phyloP scores from a whole-genome alignment of 177 flowering plant genomes.

The Vitis hybrid region DNA sequence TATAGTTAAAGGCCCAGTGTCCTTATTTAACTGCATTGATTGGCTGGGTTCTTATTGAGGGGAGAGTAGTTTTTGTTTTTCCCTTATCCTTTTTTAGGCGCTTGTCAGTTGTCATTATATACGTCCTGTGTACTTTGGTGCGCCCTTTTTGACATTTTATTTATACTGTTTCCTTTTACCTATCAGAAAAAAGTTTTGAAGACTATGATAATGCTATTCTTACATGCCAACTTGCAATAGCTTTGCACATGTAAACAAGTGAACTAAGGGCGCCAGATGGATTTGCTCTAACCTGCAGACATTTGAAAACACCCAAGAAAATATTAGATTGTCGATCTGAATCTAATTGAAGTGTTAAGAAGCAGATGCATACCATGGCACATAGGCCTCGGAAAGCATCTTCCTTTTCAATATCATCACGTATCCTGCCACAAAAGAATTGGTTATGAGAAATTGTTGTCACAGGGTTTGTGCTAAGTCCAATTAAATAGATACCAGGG shows the following conservation, averaged over 20 bases:
- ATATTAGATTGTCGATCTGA: background rate
- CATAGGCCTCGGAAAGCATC: slow-evolving; percentile 98
- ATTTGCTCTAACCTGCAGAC: slow-evolving; percentile 78
- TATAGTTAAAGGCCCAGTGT: too few relatives aligned
- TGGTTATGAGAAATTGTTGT: slow-evolving; percentile 1
- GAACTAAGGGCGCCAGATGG: slow-evolving; percentile 90
- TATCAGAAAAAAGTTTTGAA: background rate
- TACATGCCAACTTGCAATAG: slow-evolving; percentile 99
- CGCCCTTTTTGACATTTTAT: too few relatives aligned
- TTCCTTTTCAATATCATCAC: slow-evolving; percentile 96
- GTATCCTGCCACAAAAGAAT: slow-evolving; percentile 61
- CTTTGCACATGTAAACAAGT: slow-evolving; percentile 78
- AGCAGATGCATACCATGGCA: slow-evolving; percentile 68
- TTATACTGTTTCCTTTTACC: too few relatives aligned
- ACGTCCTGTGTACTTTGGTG: too few relatives aligned
- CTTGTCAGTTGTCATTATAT: too few relatives aligned
- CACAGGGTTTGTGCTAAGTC: background rate
- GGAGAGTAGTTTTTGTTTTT: too few relatives aligned
- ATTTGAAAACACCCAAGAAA: background rate
- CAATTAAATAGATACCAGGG: background rate
- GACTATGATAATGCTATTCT: slow-evolving; percentile 18
- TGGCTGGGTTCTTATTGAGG: too few relatives aligned
- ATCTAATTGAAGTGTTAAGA: background rate
- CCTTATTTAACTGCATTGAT: too few relatives aligned
- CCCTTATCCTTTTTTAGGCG: too few relatives aligned